phyloP scores from a whole-genome alignment of 1,284 basidiomycete species.

The Vanrija sp. region DNA sequence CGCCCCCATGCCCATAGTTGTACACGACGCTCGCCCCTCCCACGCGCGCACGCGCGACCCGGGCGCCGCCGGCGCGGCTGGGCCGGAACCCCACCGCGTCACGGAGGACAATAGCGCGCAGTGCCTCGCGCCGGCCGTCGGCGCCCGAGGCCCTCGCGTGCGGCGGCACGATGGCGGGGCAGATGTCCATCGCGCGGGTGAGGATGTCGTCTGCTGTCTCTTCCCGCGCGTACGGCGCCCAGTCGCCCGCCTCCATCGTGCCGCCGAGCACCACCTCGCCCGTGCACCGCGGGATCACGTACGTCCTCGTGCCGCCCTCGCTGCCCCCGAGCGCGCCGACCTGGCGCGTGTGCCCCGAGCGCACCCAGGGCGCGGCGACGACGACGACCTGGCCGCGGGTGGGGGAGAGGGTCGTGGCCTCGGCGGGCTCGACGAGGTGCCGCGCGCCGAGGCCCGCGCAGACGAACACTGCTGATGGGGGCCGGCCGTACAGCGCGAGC shows the following conservation, averaged over 20 bases:
- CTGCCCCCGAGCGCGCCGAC: slow-evolving; percentile 36
- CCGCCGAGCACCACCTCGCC: slow-evolving; percentile 48
- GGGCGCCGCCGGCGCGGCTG: slow-evolving; percentile 26
- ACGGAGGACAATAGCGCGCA: slow-evolving; percentile 20
- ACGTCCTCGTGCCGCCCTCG: slow-evolving; percentile 46
- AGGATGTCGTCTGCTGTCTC: slow-evolving; percentile 36
- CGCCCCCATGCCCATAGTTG: slow-evolving; percentile 49
- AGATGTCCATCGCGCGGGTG: slow-evolving; percentile 36
- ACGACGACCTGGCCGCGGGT: slow-evolving; percentile 57
- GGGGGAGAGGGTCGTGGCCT: slow-evolving; percentile 52
- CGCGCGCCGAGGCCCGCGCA: slow-evolving; percentile 61
- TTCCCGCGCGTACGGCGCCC: slow-evolving; percentile 33
- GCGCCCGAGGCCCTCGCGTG: slow-evolving; percentile 6
- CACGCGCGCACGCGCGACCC: slow-evolving; percentile 24
- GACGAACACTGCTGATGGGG: slow-evolving; percentile 59
- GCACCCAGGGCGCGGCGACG: slow-evolving; percentile 50
- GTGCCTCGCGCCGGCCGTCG: background rate
- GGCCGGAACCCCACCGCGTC: slow-evolving; percentile 43
- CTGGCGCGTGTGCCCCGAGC: slow-evolving; percentile 41
- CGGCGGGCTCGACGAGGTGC: slow-evolving; percentile 53
- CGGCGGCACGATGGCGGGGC: slow-evolving; percentile 26
- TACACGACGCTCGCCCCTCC: slow-evolving; percentile 24
- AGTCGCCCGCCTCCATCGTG: slow-evolving; percentile 42
- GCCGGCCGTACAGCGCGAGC: slow-evolving; percentile 15
- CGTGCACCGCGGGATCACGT: slow-evolving; percentile 43